Percentiles rank a stretch among this genome's conserved stretches.
These are phyloP conservation scores for Triticum urartu DNA, from an alignment of 176 grass and related monocot genomes.

Conservation along the genomic window DNA sequence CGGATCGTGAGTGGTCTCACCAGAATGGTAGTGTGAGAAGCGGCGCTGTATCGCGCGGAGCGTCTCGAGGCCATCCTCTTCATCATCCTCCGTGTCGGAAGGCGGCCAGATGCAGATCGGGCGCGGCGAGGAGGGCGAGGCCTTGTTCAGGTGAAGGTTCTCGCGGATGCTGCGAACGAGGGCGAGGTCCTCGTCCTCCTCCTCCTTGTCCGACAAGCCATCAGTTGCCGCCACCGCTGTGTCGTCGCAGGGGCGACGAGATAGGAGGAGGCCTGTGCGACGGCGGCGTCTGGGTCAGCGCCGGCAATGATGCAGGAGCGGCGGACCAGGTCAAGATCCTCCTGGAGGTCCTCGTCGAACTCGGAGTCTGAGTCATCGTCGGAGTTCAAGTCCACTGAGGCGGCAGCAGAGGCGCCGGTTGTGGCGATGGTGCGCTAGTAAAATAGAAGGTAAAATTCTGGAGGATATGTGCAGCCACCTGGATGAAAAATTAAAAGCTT, in stretches of 20 bases:
- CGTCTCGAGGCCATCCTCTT: constrained; percentile 74
- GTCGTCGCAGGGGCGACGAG: neutral
- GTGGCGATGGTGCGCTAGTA: neutral
- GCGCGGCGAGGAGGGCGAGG: constrained; percentile 15
- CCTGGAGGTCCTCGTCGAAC: constrained; percentile 44
- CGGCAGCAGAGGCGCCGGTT: neutral
- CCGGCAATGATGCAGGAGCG: constrained; percentile 63
- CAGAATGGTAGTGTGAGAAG: constrained; percentile 67
- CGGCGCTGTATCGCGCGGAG: constrained; percentile 76
- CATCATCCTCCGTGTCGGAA: constrained; percentile 48
- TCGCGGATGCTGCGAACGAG: constrained; percentile 58
- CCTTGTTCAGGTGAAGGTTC: constrained; percentile 42
- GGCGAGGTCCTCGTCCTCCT: constrained; percentile 34
- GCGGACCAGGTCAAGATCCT: constrained; percentile 66
- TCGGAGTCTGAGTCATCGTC: constrained; percentile 48
- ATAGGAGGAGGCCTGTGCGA: constrained; percentile 23
- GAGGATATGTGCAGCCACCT: constrained; percentile 76
- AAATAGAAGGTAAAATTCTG: constrained; percentile 35
- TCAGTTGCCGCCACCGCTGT: neutral
- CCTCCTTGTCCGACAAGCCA: constrained; percentile 15
- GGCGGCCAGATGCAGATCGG: constrained; percentile 43
- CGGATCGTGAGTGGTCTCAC: constrained; percentile 28
- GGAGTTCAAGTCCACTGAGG: constrained; percentile 48
- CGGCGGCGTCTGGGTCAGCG: constrained; percentile 29
- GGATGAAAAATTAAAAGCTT: constrained; percentile 35